Evolutionary conservation across 2,329 filamentous ascomycete species (phyloP).

Genomic region (Tolypocladium inflatum): DNA sequence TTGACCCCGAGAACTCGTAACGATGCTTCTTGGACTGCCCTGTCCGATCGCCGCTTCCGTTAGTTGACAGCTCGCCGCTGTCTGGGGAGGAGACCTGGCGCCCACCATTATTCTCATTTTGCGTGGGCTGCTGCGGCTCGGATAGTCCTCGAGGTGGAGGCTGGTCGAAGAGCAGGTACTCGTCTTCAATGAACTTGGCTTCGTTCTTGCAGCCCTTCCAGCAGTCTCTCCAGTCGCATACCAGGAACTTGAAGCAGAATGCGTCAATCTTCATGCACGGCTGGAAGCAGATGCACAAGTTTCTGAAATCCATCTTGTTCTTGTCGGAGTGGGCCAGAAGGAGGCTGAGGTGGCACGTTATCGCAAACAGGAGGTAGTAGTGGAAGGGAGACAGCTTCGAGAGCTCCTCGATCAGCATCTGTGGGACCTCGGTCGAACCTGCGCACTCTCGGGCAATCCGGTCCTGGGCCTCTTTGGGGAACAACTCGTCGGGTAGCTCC

Average conservation of each 20-base stretch:
- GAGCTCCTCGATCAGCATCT: slow-evolving; percentile 80
- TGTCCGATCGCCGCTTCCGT: slow-evolving; percentile 12
- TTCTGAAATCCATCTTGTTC: slow-evolving; percentile 98
- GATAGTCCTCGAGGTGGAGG: slow-evolving; percentile 42
- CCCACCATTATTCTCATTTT: slow-evolving; percentile 7
- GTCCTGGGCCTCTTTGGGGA: slow-evolving; percentile 76
- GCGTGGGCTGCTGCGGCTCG: slow-evolving; percentile 20
- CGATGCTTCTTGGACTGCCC: slow-evolving; percentile 33
- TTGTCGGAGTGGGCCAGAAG: slow-evolving; percentile 85
- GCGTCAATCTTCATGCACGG: slow-evolving; percentile 94
- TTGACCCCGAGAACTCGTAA: slow-evolving; percentile 28
- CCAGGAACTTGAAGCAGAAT: slow-evolving; percentile 90
- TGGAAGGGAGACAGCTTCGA: slow-evolving; percentile 94
- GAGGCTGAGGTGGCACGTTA: slow-evolving; percentile 89
- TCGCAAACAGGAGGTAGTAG: slow-evolving; percentile 94
- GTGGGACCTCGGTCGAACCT: slow-evolving; percentile 70
- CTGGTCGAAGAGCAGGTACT: slow-evolving; percentile 52
- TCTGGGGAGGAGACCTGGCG: slow-evolving; percentile 48
- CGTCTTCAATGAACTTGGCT: slow-evolving; percentile 64
- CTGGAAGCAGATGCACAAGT: slow-evolving; percentile 93
- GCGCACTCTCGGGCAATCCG: slow-evolving; percentile 71
- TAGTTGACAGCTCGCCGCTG: slow-evolving; percentile 45
- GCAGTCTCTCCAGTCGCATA: slow-evolving; percentile 91
- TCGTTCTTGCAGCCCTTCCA: slow-evolving; percentile 96
- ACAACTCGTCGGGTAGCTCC: slow-evolving; percentile 87